phyloP scores from a whole-genome alignment of 768 basidiomycete species.

The Cystofilobasidium ferigula region DNA sequence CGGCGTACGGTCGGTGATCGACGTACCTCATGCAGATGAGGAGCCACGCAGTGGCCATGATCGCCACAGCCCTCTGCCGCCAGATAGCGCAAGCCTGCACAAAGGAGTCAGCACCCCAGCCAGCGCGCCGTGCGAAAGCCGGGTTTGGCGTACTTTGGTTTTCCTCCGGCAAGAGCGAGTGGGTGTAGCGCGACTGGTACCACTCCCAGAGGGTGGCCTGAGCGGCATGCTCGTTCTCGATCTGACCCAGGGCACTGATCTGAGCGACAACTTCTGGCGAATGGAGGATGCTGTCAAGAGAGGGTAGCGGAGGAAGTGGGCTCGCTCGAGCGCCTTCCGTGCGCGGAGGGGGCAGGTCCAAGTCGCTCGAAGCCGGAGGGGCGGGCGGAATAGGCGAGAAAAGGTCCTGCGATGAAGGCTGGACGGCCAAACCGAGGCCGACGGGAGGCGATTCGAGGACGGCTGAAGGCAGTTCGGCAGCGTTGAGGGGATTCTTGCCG shows the following conservation, averaged over 20 bases:
- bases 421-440: neutral
- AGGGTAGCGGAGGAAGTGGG: slow-evolving; percentile 2
- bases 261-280: slow-evolving; percentile 58
- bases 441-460: neutral
- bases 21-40: slow-evolving; percentile 48
- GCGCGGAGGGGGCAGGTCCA: neutral
- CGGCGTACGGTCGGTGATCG: neutral
- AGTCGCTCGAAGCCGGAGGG: neutral
- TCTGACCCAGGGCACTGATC: slow-evolving; percentile 58
- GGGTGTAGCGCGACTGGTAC: slow-evolving; percentile 75
- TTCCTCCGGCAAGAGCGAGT: slow-evolving; percentile 81
- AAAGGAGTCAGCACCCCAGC: no score
- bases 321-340: neutral
- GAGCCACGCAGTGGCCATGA: slow-evolving; percentile 46
- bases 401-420: neutral
- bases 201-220: slow-evolving; percentile 88
- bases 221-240: slow-evolving; percentile 74
- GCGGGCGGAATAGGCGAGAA: no score
- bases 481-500: neutral
- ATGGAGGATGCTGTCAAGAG: slow-evolving; percentile 41
- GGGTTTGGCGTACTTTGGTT: slow-evolving; percentile 75
- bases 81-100: neutral
- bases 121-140: neutral
- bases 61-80: slow-evolving; percentile 10
- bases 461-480: neutral